Conservation (phyloP, 257 asterid species). For the Verbascum thapsus region DNA sequence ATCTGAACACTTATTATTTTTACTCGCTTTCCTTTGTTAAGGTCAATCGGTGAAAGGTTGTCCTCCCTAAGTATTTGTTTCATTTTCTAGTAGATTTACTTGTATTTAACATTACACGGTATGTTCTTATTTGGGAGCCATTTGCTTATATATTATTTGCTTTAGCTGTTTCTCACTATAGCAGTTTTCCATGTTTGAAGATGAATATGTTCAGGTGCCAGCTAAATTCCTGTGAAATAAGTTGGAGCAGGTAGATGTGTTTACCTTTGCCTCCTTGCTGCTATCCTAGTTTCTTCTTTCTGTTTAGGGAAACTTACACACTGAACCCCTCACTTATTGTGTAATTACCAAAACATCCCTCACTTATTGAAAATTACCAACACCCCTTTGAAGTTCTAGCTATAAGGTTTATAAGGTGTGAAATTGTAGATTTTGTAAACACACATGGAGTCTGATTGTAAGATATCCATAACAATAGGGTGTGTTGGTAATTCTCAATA, state of each 20-base stretch:
- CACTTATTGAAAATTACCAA: no score
- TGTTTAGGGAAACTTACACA: no score
- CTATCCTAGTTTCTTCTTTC: background rate
- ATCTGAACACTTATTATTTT: slow-evolving; percentile 8
- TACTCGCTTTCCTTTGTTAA: background rate
- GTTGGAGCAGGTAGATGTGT: slow-evolving; percentile 32
- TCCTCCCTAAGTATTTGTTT: background rate
- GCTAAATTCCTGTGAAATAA: slow-evolving; percentile 17
- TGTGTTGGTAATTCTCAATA: no score
- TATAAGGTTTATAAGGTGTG: no score
- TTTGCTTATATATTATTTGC: background rate
- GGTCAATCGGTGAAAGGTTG: background rate
- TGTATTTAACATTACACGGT: background rate
- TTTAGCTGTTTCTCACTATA: slow-evolving; percentile 18
- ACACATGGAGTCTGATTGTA: no score
- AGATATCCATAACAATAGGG: slow-evolving; percentile 10
- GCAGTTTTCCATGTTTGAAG: slow-evolving; percentile 23
- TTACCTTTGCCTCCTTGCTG: background rate
- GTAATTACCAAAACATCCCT: no score
- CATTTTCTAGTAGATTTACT: slow-evolving; percentile 1
- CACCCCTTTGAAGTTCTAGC: no score
- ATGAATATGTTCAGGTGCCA: slow-evolving; percentile 28
- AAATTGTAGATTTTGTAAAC: no score
- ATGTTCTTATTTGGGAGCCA: background rate
- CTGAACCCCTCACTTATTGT: no score